Evolutionary conservation across 257 asterid species (phyloP), one percentile per base, ranked within the genome.

Genomic region (Jacaranda mimosifolia): DNA sequence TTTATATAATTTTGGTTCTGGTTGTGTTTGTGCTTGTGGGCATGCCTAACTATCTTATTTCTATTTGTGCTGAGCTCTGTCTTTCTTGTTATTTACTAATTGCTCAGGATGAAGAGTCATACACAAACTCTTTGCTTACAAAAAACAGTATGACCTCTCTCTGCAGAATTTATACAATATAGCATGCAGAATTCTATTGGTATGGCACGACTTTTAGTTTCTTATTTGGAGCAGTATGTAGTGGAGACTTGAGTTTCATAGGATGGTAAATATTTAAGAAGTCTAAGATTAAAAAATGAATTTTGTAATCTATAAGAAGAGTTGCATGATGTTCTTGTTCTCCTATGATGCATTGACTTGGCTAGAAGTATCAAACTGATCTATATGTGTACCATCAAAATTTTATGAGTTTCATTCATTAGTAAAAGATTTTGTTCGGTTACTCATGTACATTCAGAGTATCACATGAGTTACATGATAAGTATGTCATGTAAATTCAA

Each of bases 91-190:
- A 52, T 49, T 80, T 21, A 62, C 80, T 64, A 59, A 56, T 77
- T 77, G 51, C 81, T 75, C 87, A 95, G 98, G 97, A 93, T 81
- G 97, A 91, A 68, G 99, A 95, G 70, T 90, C 97, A 9, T 93
- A 90, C 88, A 85, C 71, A 73, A 71, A 35, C 6, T 62, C 68
- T 74, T 55, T 82, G 68, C 15, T 15, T 13, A 73, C 55, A 72
- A 17, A 68, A 64, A 70, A 57, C 26, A 46, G 65, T 49, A 39
- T 36, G 58, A 45, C 65, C 74, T 74, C 58, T 74, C 74, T 70
- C 70, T 4, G 32, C 73, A 36, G 52, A 14, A 26, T 68, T 57
- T 6, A 59, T 10, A 59, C 62, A 17, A 63, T 26, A 11, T 38
- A 78, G 9, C 45, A 67, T 60, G 9, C 43, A 19, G 11, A 55